Percentiles rank a stretch among this genome's conserved stretches.
Evolutionary conservation across 1,139 yeast species (phyloP).

Genomic region (Zygoascus hellenicus): DNA sequence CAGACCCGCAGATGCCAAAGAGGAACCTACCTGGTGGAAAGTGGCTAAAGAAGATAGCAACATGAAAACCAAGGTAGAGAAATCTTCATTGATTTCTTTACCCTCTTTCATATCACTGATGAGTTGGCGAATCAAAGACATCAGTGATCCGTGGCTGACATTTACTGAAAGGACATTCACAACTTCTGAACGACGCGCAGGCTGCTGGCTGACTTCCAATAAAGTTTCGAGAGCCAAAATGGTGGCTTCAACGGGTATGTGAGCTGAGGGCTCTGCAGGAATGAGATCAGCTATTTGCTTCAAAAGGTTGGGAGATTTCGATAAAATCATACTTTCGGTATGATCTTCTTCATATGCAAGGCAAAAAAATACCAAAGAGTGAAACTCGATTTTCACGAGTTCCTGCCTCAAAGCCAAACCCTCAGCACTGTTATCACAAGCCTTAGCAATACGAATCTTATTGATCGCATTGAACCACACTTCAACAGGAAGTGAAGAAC

Average conservation of each 20-base stretch:
- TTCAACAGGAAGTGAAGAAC: constrained; percentile 53
- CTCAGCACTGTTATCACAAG: constrained; percentile 56
- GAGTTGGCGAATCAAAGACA: constrained; percentile 63
- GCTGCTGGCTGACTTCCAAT: constrained; percentile 64
- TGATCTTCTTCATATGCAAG: constrained; percentile 43
- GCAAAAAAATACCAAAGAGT: constrained; percentile 59
- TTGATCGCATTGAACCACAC: constrained; percentile 61
- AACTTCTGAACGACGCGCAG: constrained; percentile 71
- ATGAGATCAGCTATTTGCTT: constrained; percentile 66
- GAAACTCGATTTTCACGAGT: constrained; percentile 58
- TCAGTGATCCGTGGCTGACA: constrained; percentile 76
- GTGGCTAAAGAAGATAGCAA: constrained; percentile 28
- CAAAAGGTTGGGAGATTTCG: constrained; percentile 69
- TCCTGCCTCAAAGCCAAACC: constrained; percentile 52
- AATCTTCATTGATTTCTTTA: constrained; percentile 33
- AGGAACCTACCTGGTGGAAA: constrained; percentile 29
- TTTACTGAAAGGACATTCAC: constrained; percentile 84
- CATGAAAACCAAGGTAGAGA: constrained; percentile 26
- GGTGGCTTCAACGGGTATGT: constrained; percentile 46
- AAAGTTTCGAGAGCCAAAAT: constrained; percentile 61
- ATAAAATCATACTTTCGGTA: constrained; percentile 61
- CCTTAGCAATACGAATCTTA: constrained; percentile 61
- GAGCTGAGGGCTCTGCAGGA: constrained; percentile 43
- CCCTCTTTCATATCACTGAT: constrained; percentile 43
- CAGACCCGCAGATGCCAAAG: constrained; percentile 64